Percentiles rank a stretch among this genome's conserved stretches.
Evolutionary conservation across 352 stramenopile genomes (phyloP).

Genomic region (Globisporangium canariense): DNA sequence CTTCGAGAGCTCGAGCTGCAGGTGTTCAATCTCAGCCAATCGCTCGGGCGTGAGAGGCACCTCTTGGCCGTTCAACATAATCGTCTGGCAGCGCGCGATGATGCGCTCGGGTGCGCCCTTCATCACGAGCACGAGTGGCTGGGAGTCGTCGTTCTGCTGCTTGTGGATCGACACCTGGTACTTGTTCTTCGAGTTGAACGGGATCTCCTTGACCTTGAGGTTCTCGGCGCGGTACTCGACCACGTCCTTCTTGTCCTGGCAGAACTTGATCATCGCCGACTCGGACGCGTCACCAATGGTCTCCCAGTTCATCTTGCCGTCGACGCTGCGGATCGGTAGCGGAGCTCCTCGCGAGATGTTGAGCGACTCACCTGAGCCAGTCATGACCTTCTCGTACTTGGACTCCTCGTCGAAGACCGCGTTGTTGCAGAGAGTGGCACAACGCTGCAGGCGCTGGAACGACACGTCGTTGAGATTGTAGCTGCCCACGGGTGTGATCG

Average conservation of each 20-base stretch:
- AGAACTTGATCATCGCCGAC: conserved; percentile 87
- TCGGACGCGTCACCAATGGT: conserved; percentile 79
- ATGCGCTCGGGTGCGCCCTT: conserved; percentile 97
- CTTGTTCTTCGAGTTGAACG: conserved; percentile 88
- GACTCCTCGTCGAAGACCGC: conserved; percentile 79
- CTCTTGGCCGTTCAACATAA: conserved; percentile 61
- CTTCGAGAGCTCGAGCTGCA: conserved; percentile 54
- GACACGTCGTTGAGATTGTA: conserved; percentile 48
- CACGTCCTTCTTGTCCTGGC: conserved; percentile 67
- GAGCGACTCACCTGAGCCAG: conserved; percentile 13
- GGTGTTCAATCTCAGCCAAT: conserved; percentile 57
- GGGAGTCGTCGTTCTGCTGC: conserved; percentile 67
- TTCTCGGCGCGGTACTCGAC: conserved; percentile 65
- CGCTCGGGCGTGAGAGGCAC: conserved; percentile 80
- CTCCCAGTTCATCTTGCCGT: conserved; percentile 30
- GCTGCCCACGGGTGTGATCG: conserved; percentile 60
- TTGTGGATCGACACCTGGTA: conserved; percentile 81
- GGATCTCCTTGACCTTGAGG: conserved; percentile 77
- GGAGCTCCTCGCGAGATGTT: conserved; percentile 18
- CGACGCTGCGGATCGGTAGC: conserved; percentile 10
- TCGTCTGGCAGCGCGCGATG: conserved; percentile 85
- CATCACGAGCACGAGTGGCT: conserved; percentile 81
- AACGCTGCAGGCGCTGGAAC: conserved; percentile 72
- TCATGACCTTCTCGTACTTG: conserved; percentile 22
- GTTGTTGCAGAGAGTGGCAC: conserved; percentile 89